Conservation (phyloP, 2,329 filamentous ascomycete species). For the Exophiala lecanii-corni region DNA sequence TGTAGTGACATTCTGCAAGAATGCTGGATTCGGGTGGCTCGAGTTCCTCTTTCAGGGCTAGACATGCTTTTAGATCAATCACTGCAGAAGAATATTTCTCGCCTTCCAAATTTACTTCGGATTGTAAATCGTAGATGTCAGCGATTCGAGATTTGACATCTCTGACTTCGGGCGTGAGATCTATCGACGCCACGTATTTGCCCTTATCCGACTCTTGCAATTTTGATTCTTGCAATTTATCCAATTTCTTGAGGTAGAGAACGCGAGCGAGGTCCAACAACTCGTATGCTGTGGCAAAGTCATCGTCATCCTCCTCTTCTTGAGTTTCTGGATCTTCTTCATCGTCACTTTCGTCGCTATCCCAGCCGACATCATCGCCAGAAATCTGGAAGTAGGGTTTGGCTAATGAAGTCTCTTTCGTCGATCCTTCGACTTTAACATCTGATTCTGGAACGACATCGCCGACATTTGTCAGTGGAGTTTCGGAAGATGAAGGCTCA, state of each 20-base stretch:
- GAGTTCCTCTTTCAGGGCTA: slow-evolving; percentile 73
- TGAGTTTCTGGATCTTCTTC: slow-evolving; percentile 43
- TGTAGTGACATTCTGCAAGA: slow-evolving; percentile 92
- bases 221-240: slow-evolving; percentile 38
- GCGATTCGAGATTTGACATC: slow-evolving; percentile 80
- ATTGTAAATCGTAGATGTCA: slow-evolving; percentile 88
- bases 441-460: slow-evolving; percentile 36
- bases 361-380: slow-evolving; percentile 82
- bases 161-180: slow-evolving; percentile 37
- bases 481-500: not conserved
- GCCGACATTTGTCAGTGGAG: slow-evolving; percentile 37
- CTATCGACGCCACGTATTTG: slow-evolving; percentile 33
- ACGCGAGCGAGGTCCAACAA: slow-evolving; percentile 60
- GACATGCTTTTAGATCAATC: slow-evolving; percentile 70
- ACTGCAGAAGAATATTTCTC: slow-evolving; percentile 89
- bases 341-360: slow-evolving; percentile 69
- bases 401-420: slow-evolving; percentile 41
- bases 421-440: slow-evolving; percentile 29
- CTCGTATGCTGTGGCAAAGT: slow-evolving; percentile 61
- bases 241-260: slow-evolving; percentile 54
- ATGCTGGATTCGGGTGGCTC: slow-evolving; percentile 77
- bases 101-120: slow-evolving; percentile 95
- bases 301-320: slow-evolving; percentile 59
- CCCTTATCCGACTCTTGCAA: slow-evolving; percentile 40
- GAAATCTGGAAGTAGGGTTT: slow-evolving; percentile 87